Conservation (phyloP, 352 stramenopile genomes). For the Phytopythium boreale region DNA sequence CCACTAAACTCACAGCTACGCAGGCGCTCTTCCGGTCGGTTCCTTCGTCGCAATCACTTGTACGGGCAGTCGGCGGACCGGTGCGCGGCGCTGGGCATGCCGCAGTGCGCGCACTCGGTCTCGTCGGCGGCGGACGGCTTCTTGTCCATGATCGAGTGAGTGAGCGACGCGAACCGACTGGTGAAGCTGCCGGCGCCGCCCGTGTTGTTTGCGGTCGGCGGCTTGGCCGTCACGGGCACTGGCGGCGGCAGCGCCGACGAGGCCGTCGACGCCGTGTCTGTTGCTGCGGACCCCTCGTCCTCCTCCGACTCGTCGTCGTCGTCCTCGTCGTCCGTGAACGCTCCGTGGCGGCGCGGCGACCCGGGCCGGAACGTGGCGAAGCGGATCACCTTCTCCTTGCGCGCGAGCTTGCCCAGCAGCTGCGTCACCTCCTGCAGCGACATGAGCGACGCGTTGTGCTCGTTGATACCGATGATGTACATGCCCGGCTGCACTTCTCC, state of each 20-base stretch:
- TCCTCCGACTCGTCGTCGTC: slow-evolving; percentile 38
- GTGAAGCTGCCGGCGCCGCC: slow-evolving; percentile 26
- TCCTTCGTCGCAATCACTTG: slow-evolving; percentile 18
- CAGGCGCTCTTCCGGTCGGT: neutral
- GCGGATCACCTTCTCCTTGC: slow-evolving; percentile 79
- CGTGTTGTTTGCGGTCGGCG: slow-evolving; percentile 25
- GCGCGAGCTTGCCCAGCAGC: slow-evolving; percentile 63
- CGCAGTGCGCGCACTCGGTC: slow-evolving; percentile 42
- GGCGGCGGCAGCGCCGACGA: slow-evolving; percentile 26
- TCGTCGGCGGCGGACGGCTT: slow-evolving; percentile 35
- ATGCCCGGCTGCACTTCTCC: slow-evolving; percentile 71
- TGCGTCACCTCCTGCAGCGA: slow-evolving; percentile 69
- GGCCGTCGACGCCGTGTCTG: slow-evolving; percentile 4
- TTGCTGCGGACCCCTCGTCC: slow-evolving; percentile 24
- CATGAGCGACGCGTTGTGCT: slow-evolving; percentile 82
- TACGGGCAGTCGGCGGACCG: slow-evolving; percentile 53
- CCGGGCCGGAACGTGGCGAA: slow-evolving; percentile 70
- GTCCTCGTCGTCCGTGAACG: slow-evolving; percentile 4
- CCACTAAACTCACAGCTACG: neutral
- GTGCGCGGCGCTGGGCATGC: slow-evolving; percentile 39
- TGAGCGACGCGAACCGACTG: slow-evolving; percentile 60
- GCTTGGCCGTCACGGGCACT: slow-evolving; percentile 28
- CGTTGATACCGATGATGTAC: slow-evolving; percentile 88
- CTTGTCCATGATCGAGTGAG: slow-evolving; percentile 50
- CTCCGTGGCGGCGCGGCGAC: slow-evolving; percentile 37